Evolutionary conservation across 768 basidiomycete genomes (phyloP).

Genomic region (Mrakia blollopis): DNA sequence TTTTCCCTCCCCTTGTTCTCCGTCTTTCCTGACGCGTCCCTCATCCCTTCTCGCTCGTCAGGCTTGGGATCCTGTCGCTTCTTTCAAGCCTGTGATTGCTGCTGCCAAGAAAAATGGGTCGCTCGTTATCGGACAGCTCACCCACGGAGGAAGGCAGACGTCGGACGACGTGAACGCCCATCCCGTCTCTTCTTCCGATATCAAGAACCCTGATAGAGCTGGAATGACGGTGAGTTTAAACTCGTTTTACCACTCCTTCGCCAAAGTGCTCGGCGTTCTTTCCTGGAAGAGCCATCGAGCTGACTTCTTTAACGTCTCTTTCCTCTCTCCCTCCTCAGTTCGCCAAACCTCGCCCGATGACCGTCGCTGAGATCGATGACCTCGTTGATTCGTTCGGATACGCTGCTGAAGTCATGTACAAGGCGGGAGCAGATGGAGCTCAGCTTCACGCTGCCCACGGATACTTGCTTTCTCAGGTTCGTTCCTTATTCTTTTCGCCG

Average conservation of each 20-base stretch:
- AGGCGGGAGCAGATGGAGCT: slow-evolving; percentile 35
- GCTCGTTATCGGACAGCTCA: slow-evolving; percentile 39
- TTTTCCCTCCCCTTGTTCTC: too few relatives aligned
- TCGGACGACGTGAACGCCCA: slow-evolving; percentile 35
- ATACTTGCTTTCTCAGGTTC: slow-evolving; percentile 30
- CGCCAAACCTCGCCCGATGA: slow-evolving; percentile 35
- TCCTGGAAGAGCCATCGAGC: neutral
- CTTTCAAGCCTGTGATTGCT: slow-evolving; percentile 45
- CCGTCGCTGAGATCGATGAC: slow-evolving; percentile 35
- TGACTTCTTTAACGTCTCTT: neutral
- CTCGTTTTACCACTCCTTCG: neutral
- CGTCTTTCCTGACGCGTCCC: too few relatives aligned
- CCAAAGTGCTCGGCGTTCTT: too few relatives aligned
- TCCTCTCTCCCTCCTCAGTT: slow-evolving; percentile 35
- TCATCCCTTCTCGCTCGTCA: neutral
- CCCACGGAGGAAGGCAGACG: slow-evolving; percentile 31
- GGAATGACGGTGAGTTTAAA: neutral
- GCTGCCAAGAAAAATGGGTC: slow-evolving; percentile 37
- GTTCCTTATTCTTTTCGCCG: too few relatives aligned
- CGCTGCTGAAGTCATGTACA: slow-evolving; percentile 34
- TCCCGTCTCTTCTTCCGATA: slow-evolving; percentile 38
- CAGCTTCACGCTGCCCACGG: slow-evolving; percentile 36
- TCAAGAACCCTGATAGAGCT: slow-evolving; percentile 14
- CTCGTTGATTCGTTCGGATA: slow-evolving; percentile 37
- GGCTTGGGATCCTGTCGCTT: slow-evolving; percentile 38